A percentile compares a stretch with the other conserved stretches of the same genome.
Evolutionary conservation across 192 early-diverging fungal species (phyloP).

Genomic region (Backusella westeae): DNA sequence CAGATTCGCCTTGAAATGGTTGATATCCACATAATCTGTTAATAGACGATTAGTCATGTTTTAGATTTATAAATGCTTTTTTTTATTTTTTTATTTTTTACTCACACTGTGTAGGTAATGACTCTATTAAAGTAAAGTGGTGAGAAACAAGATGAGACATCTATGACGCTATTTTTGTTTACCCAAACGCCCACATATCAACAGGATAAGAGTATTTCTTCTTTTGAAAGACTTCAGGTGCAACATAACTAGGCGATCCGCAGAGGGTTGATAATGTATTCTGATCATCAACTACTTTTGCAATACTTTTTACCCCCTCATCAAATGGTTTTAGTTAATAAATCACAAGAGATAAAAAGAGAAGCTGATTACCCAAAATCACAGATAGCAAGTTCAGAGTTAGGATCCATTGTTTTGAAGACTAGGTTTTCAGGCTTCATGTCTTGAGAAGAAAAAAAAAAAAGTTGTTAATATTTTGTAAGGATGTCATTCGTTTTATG

Average conservation of each 20-base stretch:
- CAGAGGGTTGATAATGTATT: constrained; percentile 76
- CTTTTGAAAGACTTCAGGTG: constrained; percentile 80
- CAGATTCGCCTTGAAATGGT: constrained; percentile 67
- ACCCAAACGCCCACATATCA: constrained; percentile 91
- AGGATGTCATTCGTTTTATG: neutral
- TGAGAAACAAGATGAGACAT: neutral
- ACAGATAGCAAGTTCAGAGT: constrained; percentile 73
- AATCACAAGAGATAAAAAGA: neutral
- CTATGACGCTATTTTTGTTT: constrained; percentile 10
- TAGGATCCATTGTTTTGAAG: constrained; percentile 57
- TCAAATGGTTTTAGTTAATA: neutral
- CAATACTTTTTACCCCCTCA: constrained; percentile 46
- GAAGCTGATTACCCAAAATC: constrained; percentile 66
- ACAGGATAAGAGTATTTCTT: constrained; percentile 84
- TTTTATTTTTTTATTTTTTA: no score
- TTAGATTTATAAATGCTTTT: neutral
- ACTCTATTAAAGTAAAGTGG: constrained; percentile 45
- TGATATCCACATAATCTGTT: constrained; percentile 73
- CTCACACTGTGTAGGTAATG: constrained; percentile 83
- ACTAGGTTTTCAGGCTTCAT: constrained; percentile 88
- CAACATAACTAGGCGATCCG: constrained; percentile 80
- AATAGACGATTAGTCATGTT: neutral
- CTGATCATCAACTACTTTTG: constrained; percentile 55
- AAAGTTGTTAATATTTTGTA: no score
- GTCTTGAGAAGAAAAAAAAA: constrained; percentile 34